Conservation (phyloP, 108 stramenopile genomes). For the Asterionellopsis glacialis region DNA sequence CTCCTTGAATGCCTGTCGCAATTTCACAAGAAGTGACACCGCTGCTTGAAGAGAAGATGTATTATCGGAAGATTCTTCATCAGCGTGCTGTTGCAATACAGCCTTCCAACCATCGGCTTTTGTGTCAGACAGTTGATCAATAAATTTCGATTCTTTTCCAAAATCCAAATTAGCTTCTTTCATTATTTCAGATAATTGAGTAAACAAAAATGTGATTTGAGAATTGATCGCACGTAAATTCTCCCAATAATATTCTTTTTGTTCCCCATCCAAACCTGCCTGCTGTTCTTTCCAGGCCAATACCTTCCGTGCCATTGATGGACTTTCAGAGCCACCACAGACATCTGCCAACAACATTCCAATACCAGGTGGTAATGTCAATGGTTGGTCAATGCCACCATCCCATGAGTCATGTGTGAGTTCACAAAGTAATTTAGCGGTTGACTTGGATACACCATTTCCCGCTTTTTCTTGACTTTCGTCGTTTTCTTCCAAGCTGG, state of each 20-base stretch:
- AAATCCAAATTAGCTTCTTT: neutral
- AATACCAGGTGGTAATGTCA: constrained; percentile 56
- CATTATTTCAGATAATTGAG: constrained; percentile 17
- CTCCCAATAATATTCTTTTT: constrained; percentile 63
- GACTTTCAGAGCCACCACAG: constrained; percentile 91
- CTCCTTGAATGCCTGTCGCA: constrained; percentile 50
- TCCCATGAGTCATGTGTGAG: constrained; percentile 41
- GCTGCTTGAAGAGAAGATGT: constrained; percentile 1
- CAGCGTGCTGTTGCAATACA: neutral
- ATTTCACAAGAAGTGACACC: constrained; percentile 4
- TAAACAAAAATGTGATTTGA: constrained; percentile 45
- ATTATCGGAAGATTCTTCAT: neutral
- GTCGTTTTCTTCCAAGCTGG: constrained; percentile 29
- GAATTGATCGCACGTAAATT: constrained; percentile 59
- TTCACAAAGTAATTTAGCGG: constrained; percentile 20
- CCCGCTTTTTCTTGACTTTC: constrained; percentile 9
- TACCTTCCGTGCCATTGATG: constrained; percentile 89
- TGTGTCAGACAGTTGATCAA: neutral
- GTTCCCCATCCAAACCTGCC: constrained; percentile 16
- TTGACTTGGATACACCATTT: neutral
- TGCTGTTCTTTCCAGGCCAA: constrained; percentile 69
- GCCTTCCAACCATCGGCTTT: neutral
- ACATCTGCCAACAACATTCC: constrained; percentile 91
- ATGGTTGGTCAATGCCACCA: constrained; percentile 42
- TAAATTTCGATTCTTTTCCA: neutral